These are phyloP conservation scores for Pseudogymnoascus sp. DNA, from an alignment of 2,329 filamentous ascomycete species.

Conservation along the genomic window DNA sequence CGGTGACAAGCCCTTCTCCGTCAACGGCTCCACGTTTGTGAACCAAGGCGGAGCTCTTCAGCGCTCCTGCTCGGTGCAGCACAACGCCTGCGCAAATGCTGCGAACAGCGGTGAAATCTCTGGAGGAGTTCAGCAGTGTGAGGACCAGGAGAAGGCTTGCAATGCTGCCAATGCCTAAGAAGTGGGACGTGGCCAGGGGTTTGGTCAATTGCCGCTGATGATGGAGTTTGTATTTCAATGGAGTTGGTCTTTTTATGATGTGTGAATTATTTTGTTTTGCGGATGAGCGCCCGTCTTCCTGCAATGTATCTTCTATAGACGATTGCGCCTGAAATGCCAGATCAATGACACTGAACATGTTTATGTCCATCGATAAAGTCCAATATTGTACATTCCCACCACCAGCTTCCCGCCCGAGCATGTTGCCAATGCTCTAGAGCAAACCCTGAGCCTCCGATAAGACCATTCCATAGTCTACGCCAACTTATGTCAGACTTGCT, in stretches of 20 bases:
- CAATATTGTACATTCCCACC: not conserved
- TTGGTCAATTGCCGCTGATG: not conserved
- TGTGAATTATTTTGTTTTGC: not conserved
- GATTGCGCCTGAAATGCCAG: constrained; percentile 4
- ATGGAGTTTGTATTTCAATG: not conserved
- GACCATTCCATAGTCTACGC: not conserved
- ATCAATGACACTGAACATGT: constrained; percentile 4
- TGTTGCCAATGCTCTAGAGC: not conserved
- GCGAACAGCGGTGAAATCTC: constrained; percentile 42
- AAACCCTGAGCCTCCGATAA: too few relatives aligned
- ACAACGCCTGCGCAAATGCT: constrained; percentile 49
- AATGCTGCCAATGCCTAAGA: not conserved
- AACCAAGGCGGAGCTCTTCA: constrained; percentile 46
- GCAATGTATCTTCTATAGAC: not conserved
- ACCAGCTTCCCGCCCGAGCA: not conserved
- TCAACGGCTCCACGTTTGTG: constrained; percentile 50
- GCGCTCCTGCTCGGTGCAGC: constrained; percentile 54
- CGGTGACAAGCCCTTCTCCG: constrained; percentile 43
- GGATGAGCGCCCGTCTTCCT: not conserved
- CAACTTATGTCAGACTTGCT: not conserved
- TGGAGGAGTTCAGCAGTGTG: constrained; percentile 42
- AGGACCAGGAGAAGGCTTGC: constrained; percentile 40
- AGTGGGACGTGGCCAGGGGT: not conserved
- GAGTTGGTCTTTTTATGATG: constrained; percentile 6
- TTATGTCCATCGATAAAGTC: not conserved